Evolutionary conservation across 2,329 filamentous ascomycete genomes (phyloP), one percentile per base, ranked within the genome.

Genomic region (Clarireedia monteithiana): DNA sequence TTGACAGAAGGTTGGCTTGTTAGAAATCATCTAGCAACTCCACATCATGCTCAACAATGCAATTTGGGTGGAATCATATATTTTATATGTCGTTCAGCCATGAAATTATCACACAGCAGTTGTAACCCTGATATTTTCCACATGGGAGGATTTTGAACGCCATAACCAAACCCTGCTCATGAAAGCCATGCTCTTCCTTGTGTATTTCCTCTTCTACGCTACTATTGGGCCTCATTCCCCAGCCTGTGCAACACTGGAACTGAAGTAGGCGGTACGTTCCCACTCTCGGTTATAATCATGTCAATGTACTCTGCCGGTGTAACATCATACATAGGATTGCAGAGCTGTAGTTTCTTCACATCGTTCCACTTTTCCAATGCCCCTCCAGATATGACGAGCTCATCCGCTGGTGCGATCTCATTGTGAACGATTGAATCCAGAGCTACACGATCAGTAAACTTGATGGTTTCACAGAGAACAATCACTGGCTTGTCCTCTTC

Each of bases 401-500:
- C 78, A 71, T 87, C 82, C 72, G 89, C 67, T 70, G 91, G 79
- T 73, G 83, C 91, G 60, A 96, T 86, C 75, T 99, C 94, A 70
- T 99, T 99, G 66, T 90, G 86, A 44, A 94, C 92, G 62, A 97
- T 89, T 24, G 90, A 92, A 72, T 97, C 94, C 14, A 95, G 83
- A 6, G 90, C 88, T 10, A 96, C 89, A 57, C 90, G 86, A 64
- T 90, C 85, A 66, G 94, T 88, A 70, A 97, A 96, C 73, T 97
- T 99, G 74, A 97, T 85, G 4, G 88, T 94, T 74, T 97, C 92
- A 71, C 90, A 96, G 58, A 95, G 87, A 3, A 95, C 89, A 36
- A 95, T 85, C 57, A 97, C 89, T 1, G 89, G 88, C 39, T 91
- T 82, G 57, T 86, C 85, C 20, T 84, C 77, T 56, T 88, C 83